phyloP scores from a whole-genome alignment of 495 filamentous ascomycete genomes.

The Tuber melanosporum region DNA sequence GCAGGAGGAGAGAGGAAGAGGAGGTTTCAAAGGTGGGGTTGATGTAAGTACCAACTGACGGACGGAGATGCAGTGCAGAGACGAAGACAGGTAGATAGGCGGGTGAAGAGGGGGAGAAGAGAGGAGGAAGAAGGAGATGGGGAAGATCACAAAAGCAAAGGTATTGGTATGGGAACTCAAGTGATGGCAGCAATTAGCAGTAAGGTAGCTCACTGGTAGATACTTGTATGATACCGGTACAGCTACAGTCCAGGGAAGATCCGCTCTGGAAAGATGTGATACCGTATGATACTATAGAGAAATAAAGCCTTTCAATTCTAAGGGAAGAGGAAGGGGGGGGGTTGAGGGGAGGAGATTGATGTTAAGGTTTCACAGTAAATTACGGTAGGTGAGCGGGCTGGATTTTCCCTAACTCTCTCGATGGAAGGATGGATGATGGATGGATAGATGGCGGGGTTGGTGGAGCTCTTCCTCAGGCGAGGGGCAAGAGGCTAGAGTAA shows the following conservation, averaged over 20 bases:
- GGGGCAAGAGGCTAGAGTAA: neutral
- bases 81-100: neutral
- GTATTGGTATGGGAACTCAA: neutral
- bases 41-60: neutral
- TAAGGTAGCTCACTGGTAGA: neutral
- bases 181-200: neutral
- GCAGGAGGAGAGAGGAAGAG: neutral
- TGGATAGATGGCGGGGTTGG: conserved; percentile 2
- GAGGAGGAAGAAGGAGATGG: neutral
- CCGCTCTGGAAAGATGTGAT: neutral
- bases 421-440: neutral
- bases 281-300: neutral
- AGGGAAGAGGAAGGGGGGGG: neutral
- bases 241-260: neutral
- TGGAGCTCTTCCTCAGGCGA: neutral
- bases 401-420: neutral
- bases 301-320: neutral
- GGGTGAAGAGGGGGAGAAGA: neutral
- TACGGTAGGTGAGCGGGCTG: neutral
- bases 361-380: neutral
- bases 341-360: neutral
- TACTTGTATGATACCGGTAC: neutral
- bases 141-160: neutral
- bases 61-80: neutral
- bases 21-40: neutral